Evolutionary conservation across 2,329 filamentous ascomycete genomes (phyloP), one percentile per base, ranked within the genome.

Genomic region (Colletotrichum shisoi): DNA sequence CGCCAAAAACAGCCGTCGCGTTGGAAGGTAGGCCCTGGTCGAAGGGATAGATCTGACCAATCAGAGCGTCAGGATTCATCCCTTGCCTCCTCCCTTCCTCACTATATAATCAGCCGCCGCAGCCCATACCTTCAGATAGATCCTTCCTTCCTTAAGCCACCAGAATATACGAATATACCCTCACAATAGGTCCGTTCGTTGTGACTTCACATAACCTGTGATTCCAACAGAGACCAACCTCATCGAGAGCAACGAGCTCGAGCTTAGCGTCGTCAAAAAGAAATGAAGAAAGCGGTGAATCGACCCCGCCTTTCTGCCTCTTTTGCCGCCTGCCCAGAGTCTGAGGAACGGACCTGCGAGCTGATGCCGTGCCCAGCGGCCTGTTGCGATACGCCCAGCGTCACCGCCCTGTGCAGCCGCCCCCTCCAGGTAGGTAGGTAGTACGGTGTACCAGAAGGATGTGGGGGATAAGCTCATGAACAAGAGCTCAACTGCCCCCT

Each of bases 401-500:
- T 62, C 15, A 57, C 60, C 42, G 44, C 52, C 40, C 39, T 51
- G 44, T 51, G 44, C 51, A 62, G 63, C 37, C 31, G 8, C 8
- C 31, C 46, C 44, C 58, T 34, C 27, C 40, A 34, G 17, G 17
- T 24, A 17, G 42, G 27, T 31, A 39, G 27, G 17, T 37, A 15
- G 56, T 37, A 40, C 19, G 21, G 21, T 21, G 37, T 17, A 44
- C 7, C 3, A 24, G 40, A 39, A 59, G 49, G 54, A 49, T 67
- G 65, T 58, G 61, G 65, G 62, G 61, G 65, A 67, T 67, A 67
- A 64, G 64, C 61, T 64, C 64, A 19, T 56, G 56, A 39, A 54
- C 54, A 44, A 44, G 53, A 67, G 64, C 64, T 67, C 54, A 56
- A 45, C 31, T 40, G 54, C 61, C 31, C 31, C 31, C 31, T 65